These are phyloP conservation scores for Candida ipomoeae DNA, from an alignment of 805 yeast genomes.

Conservation along the genomic window DNA sequence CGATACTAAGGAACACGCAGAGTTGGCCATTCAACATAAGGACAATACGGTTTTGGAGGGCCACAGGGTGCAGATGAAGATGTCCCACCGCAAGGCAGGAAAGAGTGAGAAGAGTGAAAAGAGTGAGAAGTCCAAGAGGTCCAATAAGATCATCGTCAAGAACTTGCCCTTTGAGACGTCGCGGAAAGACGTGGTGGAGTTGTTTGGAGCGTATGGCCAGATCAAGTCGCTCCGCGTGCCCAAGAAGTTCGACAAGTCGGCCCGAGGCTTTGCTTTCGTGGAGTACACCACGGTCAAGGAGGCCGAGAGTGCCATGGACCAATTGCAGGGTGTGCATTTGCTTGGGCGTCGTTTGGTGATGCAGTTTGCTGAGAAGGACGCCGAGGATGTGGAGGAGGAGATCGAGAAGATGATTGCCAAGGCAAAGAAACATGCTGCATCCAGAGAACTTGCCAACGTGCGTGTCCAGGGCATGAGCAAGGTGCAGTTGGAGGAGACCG, in stretches of 20 bases:
- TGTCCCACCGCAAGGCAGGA: conserved; percentile 66
- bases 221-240: conserved; percentile 94
- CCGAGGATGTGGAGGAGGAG: conserved; percentile 83
- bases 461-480: conserved; percentile 71
- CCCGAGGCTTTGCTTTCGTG: conserved; percentile 97
- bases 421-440: conserved; percentile 76
- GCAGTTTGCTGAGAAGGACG: conserved; percentile 84
- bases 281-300: conserved; percentile 83
- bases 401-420: conserved; percentile 86
- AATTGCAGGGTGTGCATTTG: conserved; percentile 92
- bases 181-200: conserved; percentile 85
- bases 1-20: conserved; percentile 71
- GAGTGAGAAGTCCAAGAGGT: conserved; percentile 35
- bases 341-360: conserved; percentile 91
- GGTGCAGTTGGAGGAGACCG: conserved; percentile 54
- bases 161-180: conserved; percentile 96
- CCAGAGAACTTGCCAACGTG: conserved; percentile 66
- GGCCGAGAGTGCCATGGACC: conserved; percentile 91
- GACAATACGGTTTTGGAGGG: conserved; percentile 83
- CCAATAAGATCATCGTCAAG: conserved; percentile 87
- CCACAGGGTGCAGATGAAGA: conserved; percentile 82
- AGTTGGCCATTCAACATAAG: conserved; percentile 64
- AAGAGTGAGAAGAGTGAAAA: conserved; percentile 20
- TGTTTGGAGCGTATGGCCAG: conserved; percentile 93
- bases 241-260: conserved; percentile 88